These are phyloP conservation scores for Tagetes erecta DNA, from an alignment of 129 eudicot genomes.

Conservation along the genomic window DNA sequence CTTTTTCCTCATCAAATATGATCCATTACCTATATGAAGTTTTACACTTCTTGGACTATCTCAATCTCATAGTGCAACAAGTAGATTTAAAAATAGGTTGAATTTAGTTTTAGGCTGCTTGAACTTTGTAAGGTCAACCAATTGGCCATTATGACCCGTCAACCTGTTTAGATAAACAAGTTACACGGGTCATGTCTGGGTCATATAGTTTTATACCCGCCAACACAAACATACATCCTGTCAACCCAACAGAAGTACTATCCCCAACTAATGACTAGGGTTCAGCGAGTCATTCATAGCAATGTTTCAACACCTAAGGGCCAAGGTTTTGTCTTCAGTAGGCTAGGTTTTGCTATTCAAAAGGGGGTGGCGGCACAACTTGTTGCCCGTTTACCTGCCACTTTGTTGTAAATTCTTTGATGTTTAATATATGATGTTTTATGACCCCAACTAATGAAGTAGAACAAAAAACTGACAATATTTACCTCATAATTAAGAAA, in stretches of 20 bases:
- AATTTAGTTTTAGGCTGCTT: not conserved
- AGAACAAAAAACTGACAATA: constrained; percentile 1
- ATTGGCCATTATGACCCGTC: not conserved
- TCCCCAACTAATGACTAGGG: not conserved
- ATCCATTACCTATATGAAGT: not conserved
- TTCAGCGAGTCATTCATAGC: too few relatives aligned
- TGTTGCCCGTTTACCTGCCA: too few relatives aligned
- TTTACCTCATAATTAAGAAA: constrained; percentile 82
- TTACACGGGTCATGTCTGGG: not conserved
- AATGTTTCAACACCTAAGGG: too few relatives aligned
- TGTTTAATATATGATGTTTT: too few relatives aligned
- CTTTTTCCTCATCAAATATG: not conserved
- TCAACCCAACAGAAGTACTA: not conserved
- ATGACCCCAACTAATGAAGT: not conserved
- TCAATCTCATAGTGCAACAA: not conserved
- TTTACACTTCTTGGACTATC: not conserved
- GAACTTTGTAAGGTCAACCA: not conserved
- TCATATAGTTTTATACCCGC: not conserved
- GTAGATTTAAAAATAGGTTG: not conserved
- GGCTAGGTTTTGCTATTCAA: too few relatives aligned
- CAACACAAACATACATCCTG: not conserved
- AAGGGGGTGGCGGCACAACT: too few relatives aligned
- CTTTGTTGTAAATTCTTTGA: too few relatives aligned
- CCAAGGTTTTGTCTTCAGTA: too few relatives aligned
- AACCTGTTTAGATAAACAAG: constrained; percentile 7